Conservation (phyloP, 2,329 filamentous ascomycete species). For the Colletotrichum sojae region DNA sequence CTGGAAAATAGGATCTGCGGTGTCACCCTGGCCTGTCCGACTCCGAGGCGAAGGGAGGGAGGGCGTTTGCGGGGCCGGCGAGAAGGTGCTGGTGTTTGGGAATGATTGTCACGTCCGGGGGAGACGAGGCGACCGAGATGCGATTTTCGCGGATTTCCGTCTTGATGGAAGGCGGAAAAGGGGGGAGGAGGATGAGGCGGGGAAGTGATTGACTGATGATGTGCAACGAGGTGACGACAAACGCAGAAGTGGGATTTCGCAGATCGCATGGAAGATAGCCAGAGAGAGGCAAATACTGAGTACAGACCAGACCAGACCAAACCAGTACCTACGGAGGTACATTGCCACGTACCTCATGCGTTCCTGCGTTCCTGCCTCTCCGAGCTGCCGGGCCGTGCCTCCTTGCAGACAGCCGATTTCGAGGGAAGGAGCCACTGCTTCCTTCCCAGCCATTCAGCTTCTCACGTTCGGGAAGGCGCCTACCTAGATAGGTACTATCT, state of each 20-base stretch:
- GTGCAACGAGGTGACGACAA: constrained; percentile 2
- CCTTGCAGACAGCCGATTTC: constrained; percentile 15
- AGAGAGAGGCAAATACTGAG: background rate
- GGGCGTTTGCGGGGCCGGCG: constrained; percentile 32
- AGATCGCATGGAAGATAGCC: background rate
- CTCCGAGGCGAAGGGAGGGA: constrained; percentile 25
- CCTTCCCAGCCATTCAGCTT: background rate
- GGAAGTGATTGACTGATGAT: background rate
- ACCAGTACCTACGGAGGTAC: background rate
- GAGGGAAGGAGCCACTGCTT: background rate
- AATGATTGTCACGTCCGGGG: constrained; percentile 35
- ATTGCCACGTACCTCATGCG: background rate
- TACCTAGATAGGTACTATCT: too few relatives aligned
- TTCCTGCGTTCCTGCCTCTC: background rate
- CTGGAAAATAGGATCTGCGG: constrained; percentile 42
- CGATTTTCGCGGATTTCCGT: constrained; percentile 18
- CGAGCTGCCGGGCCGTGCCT: constrained; percentile 25
- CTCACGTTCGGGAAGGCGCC: background rate
- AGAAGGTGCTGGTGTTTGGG: constrained; percentile 30
- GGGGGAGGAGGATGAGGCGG: background rate
- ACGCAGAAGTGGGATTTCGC: background rate
- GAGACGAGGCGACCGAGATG: constrained; percentile 15
- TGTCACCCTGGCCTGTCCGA: constrained; percentile 31
- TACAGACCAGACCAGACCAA: background rate
- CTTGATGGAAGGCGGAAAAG: constrained; percentile 15